Percentiles rank a stretch among this genome's conserved stretches.
phyloP scores from a whole-genome alignment of 345 rosid species.

The Adansonia digitata region DNA sequence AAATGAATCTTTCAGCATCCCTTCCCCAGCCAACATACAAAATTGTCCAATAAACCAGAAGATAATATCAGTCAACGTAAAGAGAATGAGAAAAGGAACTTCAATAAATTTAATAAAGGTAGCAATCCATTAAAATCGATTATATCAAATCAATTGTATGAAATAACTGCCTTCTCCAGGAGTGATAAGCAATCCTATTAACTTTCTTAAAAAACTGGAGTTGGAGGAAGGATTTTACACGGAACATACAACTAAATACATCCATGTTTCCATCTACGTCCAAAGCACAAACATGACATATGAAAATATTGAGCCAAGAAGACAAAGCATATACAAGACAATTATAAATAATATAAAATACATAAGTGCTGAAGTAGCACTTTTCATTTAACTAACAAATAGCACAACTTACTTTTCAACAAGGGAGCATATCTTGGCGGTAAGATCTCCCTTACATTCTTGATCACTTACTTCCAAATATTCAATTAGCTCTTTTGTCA shows the following conservation, averaged over 20 bases:
- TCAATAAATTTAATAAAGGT: neutral
- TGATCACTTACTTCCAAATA: constrained; percentile 92
- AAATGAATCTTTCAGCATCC: neutral
- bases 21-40: neutral
- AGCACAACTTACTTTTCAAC: constrained; percentile 81
- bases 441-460: constrained; percentile 95
- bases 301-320: constrained; percentile 1
- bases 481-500: constrained; percentile 89
- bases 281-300: neutral
- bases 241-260: neutral
- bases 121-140: neutral
- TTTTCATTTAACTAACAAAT: constrained; percentile 9
- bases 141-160: neutral
- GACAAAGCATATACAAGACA: neutral
- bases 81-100: constrained; percentile 5
- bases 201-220: neutral
- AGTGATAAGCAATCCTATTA: neutral
- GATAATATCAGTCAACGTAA: neutral
- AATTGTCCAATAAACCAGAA: constrained; percentile 1
- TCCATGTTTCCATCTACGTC: neutral
- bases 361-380: neutral
- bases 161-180: constrained; percentile 3
- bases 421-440: constrained; percentile 94
- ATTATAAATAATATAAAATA: constrained; percentile 1
- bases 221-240: neutral